Base-by-base conservation (phyloP, 2,329 filamentous ascomycete species). In the Pseudopithomyces chartarum region DNA sequence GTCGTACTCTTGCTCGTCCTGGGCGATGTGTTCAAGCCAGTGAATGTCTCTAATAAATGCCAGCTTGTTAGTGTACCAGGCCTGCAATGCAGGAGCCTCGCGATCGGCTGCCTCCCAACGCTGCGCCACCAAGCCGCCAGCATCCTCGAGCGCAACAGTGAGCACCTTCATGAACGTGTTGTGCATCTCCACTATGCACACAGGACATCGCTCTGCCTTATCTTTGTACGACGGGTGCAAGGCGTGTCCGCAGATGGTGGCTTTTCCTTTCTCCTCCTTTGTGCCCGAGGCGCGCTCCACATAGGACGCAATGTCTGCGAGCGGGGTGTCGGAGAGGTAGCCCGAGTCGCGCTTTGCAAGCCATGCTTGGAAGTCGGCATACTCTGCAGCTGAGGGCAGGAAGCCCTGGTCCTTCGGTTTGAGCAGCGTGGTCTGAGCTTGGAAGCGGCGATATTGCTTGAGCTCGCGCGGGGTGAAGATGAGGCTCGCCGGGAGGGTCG, bases 301-400 rank as follows among this genome's bases (percentile, higher is more conserved):
- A 43, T 67, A 64, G 17, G 62, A 56, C 8, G 61, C 55, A 4
- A 70, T 62, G 36, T 68, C 66, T 12, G 65, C 64, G n/a, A 70
- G 66, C 2, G 53, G 50, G 15, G 63, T 56, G 42, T 73, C 69
- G 15, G 69, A 71, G 39, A 70, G 68, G 51, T 71, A 71, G 6
- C 69, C 68, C 0, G 69, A 72, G 49, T 71, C 69, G 38, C 68
- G 67, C 32, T 65, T 65, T 40, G 59, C 63, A 12, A 67, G 58
- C 70, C 70, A 73, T 19, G 64, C 58, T 46, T 71, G 67, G 47
- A 71, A 73, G 6, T 68, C 66, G 36, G 68, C 64, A 33, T 71
- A 69, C 43, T 73, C 62, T 33, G 55, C 52, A 10, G 70, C 70
- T 2, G 60, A 66, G 12, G 70, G 69, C 12, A 73, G 58, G 20